Evolutionary conservation across 768 basidiomycete genomes (phyloP).

Genomic region (Mycena filopes): DNA sequence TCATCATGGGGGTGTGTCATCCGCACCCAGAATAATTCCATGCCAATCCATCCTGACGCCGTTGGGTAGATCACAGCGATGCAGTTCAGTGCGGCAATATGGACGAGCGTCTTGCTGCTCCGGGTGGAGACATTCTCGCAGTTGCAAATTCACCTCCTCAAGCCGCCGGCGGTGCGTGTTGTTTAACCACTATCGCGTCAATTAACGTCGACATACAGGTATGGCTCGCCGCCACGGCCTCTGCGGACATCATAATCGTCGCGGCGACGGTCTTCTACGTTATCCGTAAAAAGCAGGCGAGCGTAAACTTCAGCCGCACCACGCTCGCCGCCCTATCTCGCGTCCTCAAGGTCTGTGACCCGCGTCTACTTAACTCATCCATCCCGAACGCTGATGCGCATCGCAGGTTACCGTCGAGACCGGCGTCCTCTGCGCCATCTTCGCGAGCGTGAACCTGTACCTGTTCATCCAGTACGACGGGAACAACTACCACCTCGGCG

Average conservation of each 20-base stretch:
- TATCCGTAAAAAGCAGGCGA: conserved; percentile 9
- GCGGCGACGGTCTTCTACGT: conserved; percentile 32
- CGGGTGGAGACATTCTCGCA: not conserved
- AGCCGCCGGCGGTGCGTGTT: not conserved
- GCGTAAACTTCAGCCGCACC: conserved; percentile 3
- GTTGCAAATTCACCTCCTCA: not conserved
- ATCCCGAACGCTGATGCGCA: too few species aligned
- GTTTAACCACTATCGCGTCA: too few species aligned
- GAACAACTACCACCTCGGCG: conserved; percentile 34
- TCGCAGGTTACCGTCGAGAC: conserved; percentile 36
- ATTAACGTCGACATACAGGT: conserved; percentile 14
- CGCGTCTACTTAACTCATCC: too few species aligned
- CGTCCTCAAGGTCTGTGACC: conserved; percentile 14
- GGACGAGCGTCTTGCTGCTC: not conserved
- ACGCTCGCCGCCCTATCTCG: not conserved
- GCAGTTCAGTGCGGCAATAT: not conserved
- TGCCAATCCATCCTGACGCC: too few species aligned
- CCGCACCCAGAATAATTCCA: not conserved
- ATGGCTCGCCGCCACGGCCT: conserved; percentile 35
- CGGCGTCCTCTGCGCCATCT: conserved; percentile 32
- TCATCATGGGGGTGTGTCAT: conserved; percentile 20
- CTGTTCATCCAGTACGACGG: conserved; percentile 32
- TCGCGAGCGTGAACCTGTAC: conserved; percentile 30
- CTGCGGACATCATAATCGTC: conserved; percentile 34
- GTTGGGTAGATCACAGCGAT: not conserved